Evolutionary conservation across 2,329 filamentous ascomycete genomes (phyloP).

Genomic region (Cladophialophora carrionii): DNA sequence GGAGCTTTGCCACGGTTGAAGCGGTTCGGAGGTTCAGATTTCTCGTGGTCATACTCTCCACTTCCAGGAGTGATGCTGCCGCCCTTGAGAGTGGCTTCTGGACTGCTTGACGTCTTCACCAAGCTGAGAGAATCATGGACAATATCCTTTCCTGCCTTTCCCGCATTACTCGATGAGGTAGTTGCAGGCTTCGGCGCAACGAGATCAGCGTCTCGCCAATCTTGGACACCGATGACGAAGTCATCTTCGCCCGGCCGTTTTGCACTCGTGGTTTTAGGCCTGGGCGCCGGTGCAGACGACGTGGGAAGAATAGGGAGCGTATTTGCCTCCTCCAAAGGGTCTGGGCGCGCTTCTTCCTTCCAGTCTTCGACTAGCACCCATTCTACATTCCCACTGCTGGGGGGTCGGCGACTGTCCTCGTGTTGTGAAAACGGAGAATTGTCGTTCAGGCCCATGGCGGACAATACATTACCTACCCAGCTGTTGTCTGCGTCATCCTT

Average conservation of each 20-base stretch:
- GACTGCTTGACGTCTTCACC: constrained; percentile 35
- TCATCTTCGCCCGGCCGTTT: constrained; percentile 54
- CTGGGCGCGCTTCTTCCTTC: constrained; percentile 54
- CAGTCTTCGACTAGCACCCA: constrained; percentile 73
- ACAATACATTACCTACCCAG: constrained; percentile 54
- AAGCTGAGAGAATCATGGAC: constrained; percentile 36
- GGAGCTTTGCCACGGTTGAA: constrained; percentile 20
- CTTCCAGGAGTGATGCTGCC: constrained; percentile 73
- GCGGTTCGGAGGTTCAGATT: constrained; percentile 21
- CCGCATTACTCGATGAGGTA: constrained; percentile 20
- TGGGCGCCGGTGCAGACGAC: constrained; percentile 36
- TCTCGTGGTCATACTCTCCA: constrained; percentile 65
- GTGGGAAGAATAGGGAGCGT: constrained; percentile 34
- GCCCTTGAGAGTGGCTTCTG: constrained; percentile 55
- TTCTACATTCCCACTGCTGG: constrained; percentile 72
- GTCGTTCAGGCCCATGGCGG: constrained; percentile 48
- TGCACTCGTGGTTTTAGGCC: constrained; percentile 40
- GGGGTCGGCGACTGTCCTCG: constrained; percentile 65
- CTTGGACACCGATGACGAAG: constrained; percentile 82
- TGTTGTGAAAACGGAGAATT: constrained; percentile 39
- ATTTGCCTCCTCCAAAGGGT: constrained; percentile 31
- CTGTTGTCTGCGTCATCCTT: constrained; percentile 42
- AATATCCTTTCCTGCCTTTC: constrained; percentile 27
- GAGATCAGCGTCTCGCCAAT: constrained; percentile 81
- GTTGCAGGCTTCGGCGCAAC: constrained; percentile 50